Conservation (phyloP, 192 early-diverging fungal species). For the Jimgerdemannia lactiflua region DNA sequence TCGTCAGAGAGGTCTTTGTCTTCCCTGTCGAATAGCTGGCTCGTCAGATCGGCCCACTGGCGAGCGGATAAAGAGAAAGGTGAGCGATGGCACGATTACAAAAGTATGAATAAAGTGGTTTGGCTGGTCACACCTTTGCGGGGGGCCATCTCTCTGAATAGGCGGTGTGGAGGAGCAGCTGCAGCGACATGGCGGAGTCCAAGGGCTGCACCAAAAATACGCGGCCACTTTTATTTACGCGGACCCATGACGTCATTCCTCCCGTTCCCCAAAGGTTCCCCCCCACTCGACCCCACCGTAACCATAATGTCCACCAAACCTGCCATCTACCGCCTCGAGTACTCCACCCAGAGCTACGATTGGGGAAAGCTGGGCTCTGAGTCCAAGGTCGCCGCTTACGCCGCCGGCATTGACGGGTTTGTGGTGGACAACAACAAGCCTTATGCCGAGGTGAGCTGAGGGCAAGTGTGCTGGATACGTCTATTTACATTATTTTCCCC, state of each 20-base stretch:
- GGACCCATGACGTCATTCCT: neutral
- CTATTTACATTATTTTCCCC: too few relatives aligned
- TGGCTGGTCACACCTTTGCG: too few relatives aligned
- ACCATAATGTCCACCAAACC: slow-evolving; percentile 13
- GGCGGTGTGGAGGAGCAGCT: too few relatives aligned
- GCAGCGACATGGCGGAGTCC: too few relatives aligned
- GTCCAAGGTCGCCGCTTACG: slow-evolving; percentile 87
- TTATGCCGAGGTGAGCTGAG: slow-evolving; percentile 80
- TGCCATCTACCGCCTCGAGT: slow-evolving; percentile 58
- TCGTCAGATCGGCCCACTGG: neutral
- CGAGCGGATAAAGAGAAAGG: neutral
- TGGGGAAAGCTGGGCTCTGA: slow-evolving; percentile 89
- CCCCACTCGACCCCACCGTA: too few relatives aligned
- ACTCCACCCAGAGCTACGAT: slow-evolving; percentile 87
- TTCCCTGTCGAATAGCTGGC: slow-evolving; percentile 6
- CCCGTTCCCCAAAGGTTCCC: too few relatives aligned
- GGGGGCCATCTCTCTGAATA: too few relatives aligned
- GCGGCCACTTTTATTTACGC: slow-evolving; percentile 1
- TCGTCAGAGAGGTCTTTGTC: neutral
- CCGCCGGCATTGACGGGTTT: slow-evolving; percentile 48
- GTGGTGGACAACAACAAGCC: slow-evolving; percentile 58
- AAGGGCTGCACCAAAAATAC: too few relatives aligned
- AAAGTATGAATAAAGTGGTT: neutral
- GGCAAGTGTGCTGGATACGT: too few relatives aligned
- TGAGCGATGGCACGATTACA: too few relatives aligned